phyloP scores from a whole-genome alignment of 2,329 filamentous ascomycete species.

The Plectosphaerella plurivora region DNA sequence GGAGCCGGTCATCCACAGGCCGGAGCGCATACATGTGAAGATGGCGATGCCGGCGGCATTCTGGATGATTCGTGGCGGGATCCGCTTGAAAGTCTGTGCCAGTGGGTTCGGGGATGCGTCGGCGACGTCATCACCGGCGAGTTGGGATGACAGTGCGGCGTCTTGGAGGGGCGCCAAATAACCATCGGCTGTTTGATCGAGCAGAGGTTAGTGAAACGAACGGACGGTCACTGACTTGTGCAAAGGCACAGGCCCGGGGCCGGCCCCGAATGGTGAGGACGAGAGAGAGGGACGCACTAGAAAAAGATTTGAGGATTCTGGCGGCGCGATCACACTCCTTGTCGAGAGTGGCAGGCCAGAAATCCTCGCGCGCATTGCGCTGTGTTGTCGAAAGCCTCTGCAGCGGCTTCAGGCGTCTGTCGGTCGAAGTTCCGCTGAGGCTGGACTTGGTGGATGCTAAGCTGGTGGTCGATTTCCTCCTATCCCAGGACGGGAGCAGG shows the following conservation, averaged over 20 bases:
- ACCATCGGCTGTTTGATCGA: conserved; percentile 42
- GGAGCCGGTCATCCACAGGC: conserved; percentile 85
- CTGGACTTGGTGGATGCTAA: conserved; percentile 21
- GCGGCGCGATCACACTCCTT: conserved; percentile 90
- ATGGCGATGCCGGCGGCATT: conserved; percentile 88
- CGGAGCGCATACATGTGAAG: conserved; percentile 93
- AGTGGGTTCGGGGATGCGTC: conserved; percentile 27
- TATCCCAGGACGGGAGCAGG: conserved; percentile 41
- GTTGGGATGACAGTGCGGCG: conserved; percentile 21
- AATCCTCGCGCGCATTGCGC: conserved; percentile 66
- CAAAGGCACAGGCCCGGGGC: conserved; percentile 2
- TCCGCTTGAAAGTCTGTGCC: conserved; percentile 66
- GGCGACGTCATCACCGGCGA: not conserved
- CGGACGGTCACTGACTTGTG: conserved; percentile 1
- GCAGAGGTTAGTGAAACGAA: not conserved
- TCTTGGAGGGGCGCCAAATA: conserved; percentile 44
- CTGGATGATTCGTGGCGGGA: conserved; percentile 78
- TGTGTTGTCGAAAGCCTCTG: conserved; percentile 60
- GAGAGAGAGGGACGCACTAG: conserved; percentile 51
- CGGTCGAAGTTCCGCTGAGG: conserved; percentile 35
- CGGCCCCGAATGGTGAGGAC: not conserved
- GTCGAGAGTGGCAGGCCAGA: conserved; percentile 82
- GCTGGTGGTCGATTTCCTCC: conserved; percentile 30
- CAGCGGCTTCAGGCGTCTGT: conserved; percentile 54
- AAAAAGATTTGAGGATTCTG: conserved; percentile 84